Conservation (phyloP, 257 asterid species). For the Nicotiana undulata region DNA sequence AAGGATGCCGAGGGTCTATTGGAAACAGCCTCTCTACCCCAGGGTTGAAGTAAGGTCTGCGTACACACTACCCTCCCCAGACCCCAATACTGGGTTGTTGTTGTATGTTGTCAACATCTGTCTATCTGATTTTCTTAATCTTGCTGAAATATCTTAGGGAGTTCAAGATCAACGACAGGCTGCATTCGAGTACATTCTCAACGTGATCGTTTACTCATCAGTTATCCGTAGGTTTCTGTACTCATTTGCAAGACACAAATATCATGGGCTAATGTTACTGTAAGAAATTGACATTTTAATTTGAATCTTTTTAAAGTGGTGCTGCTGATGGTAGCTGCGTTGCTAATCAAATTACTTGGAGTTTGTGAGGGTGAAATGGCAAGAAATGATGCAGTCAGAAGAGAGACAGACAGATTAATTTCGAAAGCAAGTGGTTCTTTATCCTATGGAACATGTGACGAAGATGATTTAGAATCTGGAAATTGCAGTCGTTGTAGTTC, state of each 20-base stretch:
- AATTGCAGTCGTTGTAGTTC: conserved; percentile 18
- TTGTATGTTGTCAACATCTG: not conserved
- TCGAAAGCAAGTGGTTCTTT: conserved; percentile 24
- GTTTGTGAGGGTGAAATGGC: not conserved
- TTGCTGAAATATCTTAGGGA: conserved; percentile 8
- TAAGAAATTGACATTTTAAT: not conserved
- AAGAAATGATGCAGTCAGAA: not conserved
- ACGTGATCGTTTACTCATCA: conserved; percentile 9
- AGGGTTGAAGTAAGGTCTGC: no score
- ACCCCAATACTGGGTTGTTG: no score
- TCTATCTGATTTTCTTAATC: not conserved
- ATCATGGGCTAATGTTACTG: not conserved
- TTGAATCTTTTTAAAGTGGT: conserved; percentile 19
- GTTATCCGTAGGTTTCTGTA: conserved; percentile 21
- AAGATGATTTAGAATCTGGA: conserved; percentile 36
- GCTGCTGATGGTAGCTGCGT: conserved; percentile 27
- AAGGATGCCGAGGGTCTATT: no score
- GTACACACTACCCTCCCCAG: no score
- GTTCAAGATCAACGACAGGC: conserved; percentile 2
- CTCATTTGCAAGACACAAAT: not conserved
- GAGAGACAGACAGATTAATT: conserved; percentile 31
- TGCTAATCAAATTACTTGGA: conserved; percentile 39
- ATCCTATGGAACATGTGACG: conserved; percentile 35
- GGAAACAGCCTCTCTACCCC: no score
- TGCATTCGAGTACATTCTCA: conserved; percentile 8